These are phyloP conservation scores for Colletotrichum navitas DNA, from an alignment of 2,329 filamentous ascomycete species.

Conservation along the genomic window DNA sequence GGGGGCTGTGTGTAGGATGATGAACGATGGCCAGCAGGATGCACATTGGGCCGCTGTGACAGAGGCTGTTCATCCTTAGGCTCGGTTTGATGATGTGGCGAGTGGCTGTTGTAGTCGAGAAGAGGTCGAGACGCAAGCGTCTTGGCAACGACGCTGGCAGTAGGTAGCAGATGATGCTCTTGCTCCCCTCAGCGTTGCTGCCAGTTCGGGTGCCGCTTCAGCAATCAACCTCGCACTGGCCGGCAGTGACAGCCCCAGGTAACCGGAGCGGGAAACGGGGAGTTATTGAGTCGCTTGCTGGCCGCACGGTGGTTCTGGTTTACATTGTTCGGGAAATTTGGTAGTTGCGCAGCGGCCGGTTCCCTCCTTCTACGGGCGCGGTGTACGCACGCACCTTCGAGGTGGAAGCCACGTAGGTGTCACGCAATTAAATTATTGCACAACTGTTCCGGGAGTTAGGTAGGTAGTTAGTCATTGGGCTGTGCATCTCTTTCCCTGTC, in stretches of 20 bases:
- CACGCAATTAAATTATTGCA: not conserved
- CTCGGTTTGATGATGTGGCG: not conserved
- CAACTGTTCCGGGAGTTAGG: not conserved
- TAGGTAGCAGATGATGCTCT: not conserved
- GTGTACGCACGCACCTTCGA: not conserved
- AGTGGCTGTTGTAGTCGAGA: not conserved
- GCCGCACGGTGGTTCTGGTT: constrained; percentile 22
- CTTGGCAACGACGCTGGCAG: not conserved
- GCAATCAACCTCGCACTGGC: not conserved
- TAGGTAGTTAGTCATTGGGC: not conserved
- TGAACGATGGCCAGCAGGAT: constrained; percentile 9
- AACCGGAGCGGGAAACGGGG: not conserved
- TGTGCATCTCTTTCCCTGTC: not conserved
- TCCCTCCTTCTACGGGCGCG: not conserved
- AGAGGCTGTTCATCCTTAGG: constrained; percentile 24
- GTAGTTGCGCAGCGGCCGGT: constrained; percentile 24
- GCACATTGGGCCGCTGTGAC: constrained; percentile 4
- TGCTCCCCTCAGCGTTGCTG: not conserved
- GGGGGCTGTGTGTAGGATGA: constrained; percentile 29
- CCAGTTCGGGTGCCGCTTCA: not conserved
- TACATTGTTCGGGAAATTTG: constrained; percentile 1
- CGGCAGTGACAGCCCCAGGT: not conserved
- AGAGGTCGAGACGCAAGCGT: constrained; percentile 8
- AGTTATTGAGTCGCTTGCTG: constrained; percentile 3
- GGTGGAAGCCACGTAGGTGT: constrained; percentile 7